Evolutionary conservation across 805 yeast genomes (phyloP).

Genomic region (Yamadazyma scolyti): DNA sequence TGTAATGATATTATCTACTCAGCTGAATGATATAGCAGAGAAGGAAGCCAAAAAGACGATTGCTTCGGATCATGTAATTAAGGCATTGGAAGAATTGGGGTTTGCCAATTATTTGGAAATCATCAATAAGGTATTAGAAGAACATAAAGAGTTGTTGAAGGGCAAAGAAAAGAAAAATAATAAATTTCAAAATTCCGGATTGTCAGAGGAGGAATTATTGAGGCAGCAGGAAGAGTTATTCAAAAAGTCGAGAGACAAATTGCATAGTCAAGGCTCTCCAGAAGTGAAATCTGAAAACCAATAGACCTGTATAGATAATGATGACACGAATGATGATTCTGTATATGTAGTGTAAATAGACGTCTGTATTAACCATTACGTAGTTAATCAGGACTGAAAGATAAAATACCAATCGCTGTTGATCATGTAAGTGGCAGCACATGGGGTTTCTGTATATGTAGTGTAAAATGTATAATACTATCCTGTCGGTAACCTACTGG

Average conservation of each 20-base stretch:
- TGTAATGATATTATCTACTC: conserved; percentile 90
- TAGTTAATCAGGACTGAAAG: no score
- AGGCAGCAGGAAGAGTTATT: conserved; percentile 91
- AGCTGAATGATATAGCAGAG: conserved; percentile 93
- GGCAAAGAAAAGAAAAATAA: conserved; percentile 88
- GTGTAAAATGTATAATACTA: no score
- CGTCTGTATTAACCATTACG: no score
- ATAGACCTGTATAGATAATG: conserved; percentile 2
- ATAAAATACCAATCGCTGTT: no score
- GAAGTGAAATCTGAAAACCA: conserved; percentile 7
- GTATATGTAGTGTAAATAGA: no score
- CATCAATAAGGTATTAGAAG: conserved; percentile 72
- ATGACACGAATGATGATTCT: no score
- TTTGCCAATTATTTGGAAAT: conserved; percentile 81
- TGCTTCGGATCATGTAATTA: conserved; percentile 92
- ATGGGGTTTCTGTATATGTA: no score
- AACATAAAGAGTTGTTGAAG: conserved; percentile 85
- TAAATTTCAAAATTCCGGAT: conserved; percentile 89
- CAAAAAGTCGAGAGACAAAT: conserved; percentile 66
- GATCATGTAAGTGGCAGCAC: no score
- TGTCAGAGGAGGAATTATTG: conserved; percentile 87
- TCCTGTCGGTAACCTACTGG: no score
- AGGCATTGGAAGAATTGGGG: conserved; percentile 84
- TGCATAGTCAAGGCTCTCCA: conserved; percentile 25
- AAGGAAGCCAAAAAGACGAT: conserved; percentile 94